These are phyloP conservation scores for Delonix regia DNA, from an alignment of 306 rosid genomes.

Conservation along the genomic window DNA sequence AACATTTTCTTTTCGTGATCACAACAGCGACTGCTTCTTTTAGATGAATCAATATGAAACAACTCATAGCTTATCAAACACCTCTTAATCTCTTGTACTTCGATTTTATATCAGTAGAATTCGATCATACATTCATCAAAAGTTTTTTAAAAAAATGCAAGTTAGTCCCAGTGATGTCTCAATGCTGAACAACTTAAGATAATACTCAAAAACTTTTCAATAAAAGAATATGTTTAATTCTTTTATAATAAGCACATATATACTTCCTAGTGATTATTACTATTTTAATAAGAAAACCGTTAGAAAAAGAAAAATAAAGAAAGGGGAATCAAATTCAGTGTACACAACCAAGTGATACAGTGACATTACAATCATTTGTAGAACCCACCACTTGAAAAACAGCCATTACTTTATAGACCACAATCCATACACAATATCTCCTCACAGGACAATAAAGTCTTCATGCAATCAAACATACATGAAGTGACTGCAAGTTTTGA, in stretches of 20 bases:
- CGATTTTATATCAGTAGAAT: too few species aligned
- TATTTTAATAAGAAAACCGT: neutral
- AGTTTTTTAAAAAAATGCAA: too few species aligned
- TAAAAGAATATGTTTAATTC: neutral
- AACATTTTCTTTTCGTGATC: neutral
- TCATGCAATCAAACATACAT: too few species aligned
- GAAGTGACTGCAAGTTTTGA: slow-evolving; percentile 1
- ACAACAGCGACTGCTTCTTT: neutral
- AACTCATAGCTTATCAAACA: neutral
- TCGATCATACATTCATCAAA: too few species aligned
- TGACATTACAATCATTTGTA: slow-evolving; percentile 21
- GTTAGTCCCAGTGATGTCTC: too few species aligned
- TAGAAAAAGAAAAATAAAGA: neutral
- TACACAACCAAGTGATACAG: slow-evolving; percentile 9
- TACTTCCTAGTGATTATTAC: neutral
- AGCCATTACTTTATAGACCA: slow-evolving; percentile 1
- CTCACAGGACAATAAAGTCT: neutral
- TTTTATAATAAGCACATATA: neutral
- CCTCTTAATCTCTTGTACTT: too few species aligned
- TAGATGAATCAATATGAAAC: neutral
- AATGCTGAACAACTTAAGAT: too few species aligned
- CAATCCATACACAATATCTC: slow-evolving; percentile 9
- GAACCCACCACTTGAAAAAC: slow-evolving; percentile 18
- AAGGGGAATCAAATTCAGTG: neutral
- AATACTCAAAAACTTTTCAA: neutral